Evolutionary conservation across 2,329 filamentous ascomycete genomes (phyloP), one percentile per base, ranked within the genome.

Genomic region (Alternaria burnsii): DNA sequence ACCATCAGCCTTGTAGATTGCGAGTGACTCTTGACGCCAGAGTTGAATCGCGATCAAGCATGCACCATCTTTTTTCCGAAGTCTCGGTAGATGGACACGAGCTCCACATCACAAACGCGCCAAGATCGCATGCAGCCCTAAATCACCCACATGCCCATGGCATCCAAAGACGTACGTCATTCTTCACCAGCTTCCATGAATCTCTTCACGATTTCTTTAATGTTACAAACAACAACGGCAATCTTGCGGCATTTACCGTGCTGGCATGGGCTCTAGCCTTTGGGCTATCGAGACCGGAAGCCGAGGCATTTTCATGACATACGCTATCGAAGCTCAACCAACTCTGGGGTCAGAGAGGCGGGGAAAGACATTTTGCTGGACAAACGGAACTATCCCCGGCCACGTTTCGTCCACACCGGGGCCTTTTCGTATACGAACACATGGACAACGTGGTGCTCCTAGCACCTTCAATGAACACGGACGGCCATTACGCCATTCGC

Each of bases 371-470:
- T 18, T 34, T 26, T 34, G 26, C 40, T 51, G 52, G 32, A 34
- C 30, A 32, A 32, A 30, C 52, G 52, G 41, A 47, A 30, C 9
- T 18, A 34, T 16, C 36, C 41, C 53, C 52, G 52, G 47, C 30
- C 42, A 24, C 41, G 14, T 42, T 48, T 48, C n/a, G 36, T 46
- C 51, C 28, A 43, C 44, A 44, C 50, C 44, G 9, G 43, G 52
- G 36, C 43, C 20, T 12, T 36, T 36, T 48, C 22, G 28, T 30
- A 51, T 59, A 59, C 57, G 57, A 50, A 36, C 57, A 56, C 57
- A 44, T 50, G 52, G 52, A 54, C 43, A 55, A 24, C 53, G 36
- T 24, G 32, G 51, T 55, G 57, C 57, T 55, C 52, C 44, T 55
- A 55, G 36, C 44, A 41, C 30, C 12, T 38, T 43, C 22, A 12